Evolutionary conservation across 2,329 filamentous ascomycete genomes (phyloP).

Genomic region (Talaromyces funiculosus): DNA sequence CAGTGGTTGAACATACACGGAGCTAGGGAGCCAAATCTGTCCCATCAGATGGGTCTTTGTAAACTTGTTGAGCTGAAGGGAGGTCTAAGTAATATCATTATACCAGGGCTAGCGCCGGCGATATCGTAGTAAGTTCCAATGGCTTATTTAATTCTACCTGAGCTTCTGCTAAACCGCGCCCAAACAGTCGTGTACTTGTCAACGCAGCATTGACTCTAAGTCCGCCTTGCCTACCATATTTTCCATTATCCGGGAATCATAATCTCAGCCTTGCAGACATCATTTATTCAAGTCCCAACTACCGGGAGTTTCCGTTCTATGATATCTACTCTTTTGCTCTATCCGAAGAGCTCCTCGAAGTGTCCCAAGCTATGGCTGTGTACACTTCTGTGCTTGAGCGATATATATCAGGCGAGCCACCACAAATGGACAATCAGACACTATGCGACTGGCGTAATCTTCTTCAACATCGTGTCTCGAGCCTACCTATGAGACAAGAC

Average conservation of each 20-base stretch:
- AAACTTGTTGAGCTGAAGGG: neutral
- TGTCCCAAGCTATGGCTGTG: conserved; percentile 17
- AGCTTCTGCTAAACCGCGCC: neutral
- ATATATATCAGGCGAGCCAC: conserved; percentile 16
- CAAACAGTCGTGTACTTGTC: conserved; percentile 16
- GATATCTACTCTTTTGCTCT: neutral
- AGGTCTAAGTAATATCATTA: conserved; percentile 23
- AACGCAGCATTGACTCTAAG: conserved; percentile 9
- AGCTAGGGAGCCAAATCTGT: neutral
- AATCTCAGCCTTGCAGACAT: neutral
- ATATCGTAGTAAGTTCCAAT: conserved; percentile 32
- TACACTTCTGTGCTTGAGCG: conserved; percentile 28
- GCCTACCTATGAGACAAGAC: conserved; percentile 24
- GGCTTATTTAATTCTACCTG: neutral
- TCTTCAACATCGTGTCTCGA: conserved; percentile 33
- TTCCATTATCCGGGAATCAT: neutral
- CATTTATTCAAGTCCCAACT: neutral
- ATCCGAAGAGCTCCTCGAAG: neutral
- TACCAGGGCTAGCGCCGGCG: conserved; percentile 28
- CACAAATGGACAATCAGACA: conserved; percentile 19
- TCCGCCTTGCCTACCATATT: neutral
- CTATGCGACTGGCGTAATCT: conserved; percentile 36
- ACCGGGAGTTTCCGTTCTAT: neutral
- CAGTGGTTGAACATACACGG: neutral
- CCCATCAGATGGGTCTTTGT: neutral